Evolutionary conservation across 2,329 filamentous ascomycete genomes (phyloP).

Genomic region (Phaeosphaeriaceae sp.): DNA sequence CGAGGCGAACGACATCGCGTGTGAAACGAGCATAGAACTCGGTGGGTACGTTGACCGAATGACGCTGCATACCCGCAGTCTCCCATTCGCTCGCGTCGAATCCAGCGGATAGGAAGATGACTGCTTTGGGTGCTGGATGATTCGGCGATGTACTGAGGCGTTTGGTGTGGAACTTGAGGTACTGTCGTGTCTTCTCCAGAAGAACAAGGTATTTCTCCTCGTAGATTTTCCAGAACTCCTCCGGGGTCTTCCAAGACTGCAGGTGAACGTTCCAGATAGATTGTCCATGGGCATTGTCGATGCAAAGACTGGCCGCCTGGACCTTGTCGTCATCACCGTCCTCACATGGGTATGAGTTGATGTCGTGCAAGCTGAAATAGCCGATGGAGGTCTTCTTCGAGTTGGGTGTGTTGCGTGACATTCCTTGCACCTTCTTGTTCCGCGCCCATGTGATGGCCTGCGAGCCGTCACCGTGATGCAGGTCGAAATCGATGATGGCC

Average conservation of each 20-base stretch:
- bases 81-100: conserved; percentile 99
- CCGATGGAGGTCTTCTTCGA: conserved; percentile 89
- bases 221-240: conserved; percentile 91
- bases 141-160: conserved; percentile 64
- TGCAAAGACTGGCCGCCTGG: conserved; percentile 89
- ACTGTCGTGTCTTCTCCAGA: conserved; percentile 80
- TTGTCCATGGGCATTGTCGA: conserved; percentile 93
- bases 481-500: conserved; percentile 64
- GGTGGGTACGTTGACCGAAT: conserved; percentile 94
- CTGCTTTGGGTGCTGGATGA: conserved; percentile 74
- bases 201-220: conserved; percentile 77
- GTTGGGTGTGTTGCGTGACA: conserved; percentile 72
- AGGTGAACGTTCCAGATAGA: conserved; percentile 96
- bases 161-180: conserved; percentile 75
- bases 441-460: conserved; percentile 93
- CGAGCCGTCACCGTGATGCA: conserved; percentile 69
- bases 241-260: conserved; percentile 80
- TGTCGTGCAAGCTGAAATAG: conserved; percentile 96
- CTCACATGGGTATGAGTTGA: conserved; percentile 98
- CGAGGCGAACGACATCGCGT: conserved; percentile 80
- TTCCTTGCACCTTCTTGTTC: conserved; percentile 71
- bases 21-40: conserved; percentile 95
- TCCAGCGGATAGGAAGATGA: conserved; percentile 92
- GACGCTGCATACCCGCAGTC: conserved; percentile 88
- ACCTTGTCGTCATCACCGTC: conserved; percentile 92